A percentile compares a stretch with the other conserved stretches of the same genome.
These are phyloP conservation scores for Knufia fluminis DNA, from an alignment of 2,329 filamentous ascomycete species.

Conservation along the genomic window DNA sequence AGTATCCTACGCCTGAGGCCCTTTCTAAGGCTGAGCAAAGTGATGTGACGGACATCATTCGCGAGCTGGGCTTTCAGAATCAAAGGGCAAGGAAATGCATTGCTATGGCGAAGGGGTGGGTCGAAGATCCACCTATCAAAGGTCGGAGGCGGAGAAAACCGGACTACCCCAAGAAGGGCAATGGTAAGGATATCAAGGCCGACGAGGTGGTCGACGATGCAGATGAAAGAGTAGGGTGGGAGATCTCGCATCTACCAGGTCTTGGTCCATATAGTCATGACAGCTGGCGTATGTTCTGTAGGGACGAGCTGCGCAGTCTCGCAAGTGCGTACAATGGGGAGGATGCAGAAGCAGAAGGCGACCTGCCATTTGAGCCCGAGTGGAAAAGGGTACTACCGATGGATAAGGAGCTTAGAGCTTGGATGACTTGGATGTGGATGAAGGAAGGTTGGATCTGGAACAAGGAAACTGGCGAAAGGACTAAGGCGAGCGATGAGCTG, in stretches of 20 bases:
- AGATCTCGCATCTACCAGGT: constrained; percentile 76
- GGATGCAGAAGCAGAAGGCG: constrained; percentile 30
- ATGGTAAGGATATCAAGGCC: constrained; percentile 41
- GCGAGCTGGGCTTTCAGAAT: constrained; percentile 60
- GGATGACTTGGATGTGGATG: constrained; percentile 85
- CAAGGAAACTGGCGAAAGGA: constrained; percentile 52
- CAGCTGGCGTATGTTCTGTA: constrained; percentile 88
- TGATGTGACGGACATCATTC: constrained; percentile 55
- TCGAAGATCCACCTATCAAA: constrained; percentile 51
- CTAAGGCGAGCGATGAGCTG: constrained; percentile 31
- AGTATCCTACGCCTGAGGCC: constrained; percentile 56
- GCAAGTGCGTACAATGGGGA: constrained; percentile 58
- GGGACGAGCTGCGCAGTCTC: constrained; percentile 62
- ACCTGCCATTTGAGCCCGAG: constrained; percentile 61
- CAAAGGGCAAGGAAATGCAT: constrained; percentile 61
- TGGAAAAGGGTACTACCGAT: constrained; percentile 78
- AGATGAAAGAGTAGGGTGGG: constrained; percentile 54
- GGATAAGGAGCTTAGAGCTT: constrained; percentile 80
- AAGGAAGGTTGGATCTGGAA: constrained; percentile 78
- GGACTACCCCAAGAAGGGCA: constrained; percentile 44
- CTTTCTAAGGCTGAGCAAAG: constrained; percentile 50
- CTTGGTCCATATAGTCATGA: constrained; percentile 72
- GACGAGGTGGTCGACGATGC: constrained; percentile 42
- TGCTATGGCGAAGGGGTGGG: constrained; percentile 60
- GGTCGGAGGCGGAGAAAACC: constrained; percentile 49